These are phyloP conservation scores for Heliamphora pulchella DNA, from an alignment of 179 eudicot genomes.

Conservation along the genomic window DNA sequence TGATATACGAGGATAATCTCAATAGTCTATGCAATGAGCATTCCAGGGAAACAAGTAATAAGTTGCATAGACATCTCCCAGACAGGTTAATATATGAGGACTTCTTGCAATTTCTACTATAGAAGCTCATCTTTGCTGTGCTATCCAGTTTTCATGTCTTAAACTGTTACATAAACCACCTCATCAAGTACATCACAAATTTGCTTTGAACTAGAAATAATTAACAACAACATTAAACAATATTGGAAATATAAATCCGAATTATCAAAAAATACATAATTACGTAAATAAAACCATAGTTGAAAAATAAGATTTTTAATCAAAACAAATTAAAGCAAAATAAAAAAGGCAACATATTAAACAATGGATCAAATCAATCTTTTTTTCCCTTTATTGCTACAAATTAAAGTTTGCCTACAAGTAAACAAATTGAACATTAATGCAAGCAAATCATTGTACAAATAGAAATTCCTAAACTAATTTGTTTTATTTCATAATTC, in stretches of 20 bases:
- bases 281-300: background rate
- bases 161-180: background rate
- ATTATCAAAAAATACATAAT: no score
- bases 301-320: background rate
- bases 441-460: background rate
- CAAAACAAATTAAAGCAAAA: background rate
- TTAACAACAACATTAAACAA: background rate
- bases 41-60: background rate
- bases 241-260: background rate
- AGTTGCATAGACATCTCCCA: background rate
- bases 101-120: slow-evolving; percentile 3
- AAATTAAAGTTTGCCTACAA: background rate
- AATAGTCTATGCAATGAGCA: background rate
- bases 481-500: background rate
- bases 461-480: background rate
- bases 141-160: background rate
- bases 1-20: background rate
- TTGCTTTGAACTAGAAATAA: background rate
- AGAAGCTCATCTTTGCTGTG: slow-evolving; percentile 6
- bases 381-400: background rate
- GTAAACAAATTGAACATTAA: slow-evolving; percentile 1
- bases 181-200: background rate
- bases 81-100: background rate
- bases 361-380: background rate
- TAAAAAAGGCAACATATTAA: background rate